Conservation (phyloP, 176 grass and related monocot species). For the Phyllostachys edulis region DNA sequence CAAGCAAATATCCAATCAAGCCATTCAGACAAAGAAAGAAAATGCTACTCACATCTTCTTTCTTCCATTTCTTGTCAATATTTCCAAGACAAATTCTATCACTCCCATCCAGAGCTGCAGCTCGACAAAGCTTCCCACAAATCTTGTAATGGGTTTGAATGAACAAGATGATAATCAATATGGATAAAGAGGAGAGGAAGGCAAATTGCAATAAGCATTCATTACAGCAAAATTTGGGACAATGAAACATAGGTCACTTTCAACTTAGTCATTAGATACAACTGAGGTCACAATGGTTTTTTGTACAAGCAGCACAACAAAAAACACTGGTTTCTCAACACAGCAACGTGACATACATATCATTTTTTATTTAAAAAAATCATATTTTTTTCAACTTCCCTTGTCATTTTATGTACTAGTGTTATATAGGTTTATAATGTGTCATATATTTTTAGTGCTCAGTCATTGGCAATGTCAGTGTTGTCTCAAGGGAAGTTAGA, state of each 20-base stretch:
- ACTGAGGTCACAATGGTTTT: not conserved
- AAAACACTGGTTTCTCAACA: not conserved
- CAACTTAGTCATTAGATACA: not conserved
- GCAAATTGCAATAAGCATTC: not conserved
- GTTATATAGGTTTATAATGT: not conserved
- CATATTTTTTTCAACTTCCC: not conserved
- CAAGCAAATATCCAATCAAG: not conserved
- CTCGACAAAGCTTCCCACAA: conserved; percentile 54
- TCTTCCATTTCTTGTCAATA: conserved; percentile 65
- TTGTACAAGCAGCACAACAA: not conserved
- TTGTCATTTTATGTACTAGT: conserved; percentile 1
- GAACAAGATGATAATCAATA: conserved; percentile 19
- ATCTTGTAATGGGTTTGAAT: conserved; percentile 37
- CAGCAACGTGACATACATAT: not conserved
- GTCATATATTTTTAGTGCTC: not conserved
- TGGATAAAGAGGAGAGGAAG: not conserved
- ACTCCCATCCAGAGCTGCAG: conserved; percentile 47
- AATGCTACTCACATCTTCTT: conserved; percentile 65
- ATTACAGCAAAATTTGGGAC: not conserved
- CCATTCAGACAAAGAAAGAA: not conserved
- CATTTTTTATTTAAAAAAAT: not conserved
- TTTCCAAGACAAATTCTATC: conserved; percentile 70
- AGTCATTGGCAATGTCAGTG: not conserved
- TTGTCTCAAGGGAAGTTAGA: not conserved
- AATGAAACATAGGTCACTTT: not conserved